Evolutionary conservation across 495 filamentous ascomycete species (phyloP).

Genomic region (Aspergillus cavernicola): DNA sequence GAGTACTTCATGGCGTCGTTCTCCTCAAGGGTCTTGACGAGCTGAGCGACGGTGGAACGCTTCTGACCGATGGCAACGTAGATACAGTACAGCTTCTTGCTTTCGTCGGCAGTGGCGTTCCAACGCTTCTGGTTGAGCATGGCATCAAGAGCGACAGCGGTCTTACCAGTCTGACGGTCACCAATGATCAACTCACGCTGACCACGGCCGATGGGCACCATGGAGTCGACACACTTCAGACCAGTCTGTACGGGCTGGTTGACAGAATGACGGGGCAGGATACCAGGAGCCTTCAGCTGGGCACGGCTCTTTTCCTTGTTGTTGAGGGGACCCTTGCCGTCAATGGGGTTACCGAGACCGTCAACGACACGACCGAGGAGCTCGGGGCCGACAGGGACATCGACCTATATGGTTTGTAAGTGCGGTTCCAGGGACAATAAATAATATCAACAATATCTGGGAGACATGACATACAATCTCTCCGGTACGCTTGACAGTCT

Average conservation of each 20-base stretch:
- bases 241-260: conserved; percentile 98
- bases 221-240: conserved; percentile 98
- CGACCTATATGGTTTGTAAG: conserved; percentile 62
- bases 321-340: conserved; percentile 96
- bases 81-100: conserved; percentile 98
- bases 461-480: conserved; percentile 74
- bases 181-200: conserved; percentile 99
- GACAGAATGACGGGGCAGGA: conserved; percentile 94
- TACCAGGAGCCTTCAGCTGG: conserved; percentile 98
- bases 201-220: conserved; percentile 99
- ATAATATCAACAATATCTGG: neutral
- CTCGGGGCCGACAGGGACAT: conserved; percentile 90
- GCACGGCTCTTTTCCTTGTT: conserved; percentile 90
- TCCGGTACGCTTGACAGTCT: conserved; percentile 99
- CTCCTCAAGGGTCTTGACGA: conserved; percentile 99
- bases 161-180: conserved; percentile 99
- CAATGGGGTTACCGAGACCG: conserved; percentile 97
- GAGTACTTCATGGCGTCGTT: conserved; percentile 99
- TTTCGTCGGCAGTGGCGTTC: conserved; percentile 83
- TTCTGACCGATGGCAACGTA: conserved; percentile 99
- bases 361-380: conserved; percentile 98
- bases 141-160: conserved; percentile 95
- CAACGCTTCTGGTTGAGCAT: conserved; percentile 99
- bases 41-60: conserved; percentile 97
- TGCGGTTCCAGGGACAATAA: neutral